Evolutionary conservation across 2,329 filamentous ascomycete species (phyloP).

Genomic region (Tolypocladium amazonense): DNA sequence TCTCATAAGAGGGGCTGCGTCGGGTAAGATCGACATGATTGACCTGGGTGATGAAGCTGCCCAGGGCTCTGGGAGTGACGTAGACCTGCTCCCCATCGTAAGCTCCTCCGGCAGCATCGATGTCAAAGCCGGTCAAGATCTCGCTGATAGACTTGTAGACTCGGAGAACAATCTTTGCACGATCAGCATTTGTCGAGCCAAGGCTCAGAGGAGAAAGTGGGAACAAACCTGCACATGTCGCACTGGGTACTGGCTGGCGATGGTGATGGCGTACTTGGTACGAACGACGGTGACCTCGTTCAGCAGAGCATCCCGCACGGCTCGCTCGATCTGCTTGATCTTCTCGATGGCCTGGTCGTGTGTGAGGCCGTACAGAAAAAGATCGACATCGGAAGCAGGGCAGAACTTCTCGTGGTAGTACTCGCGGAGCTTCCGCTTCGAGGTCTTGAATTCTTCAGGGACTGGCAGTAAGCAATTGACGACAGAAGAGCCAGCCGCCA

Average conservation of each 20-base stretch:
- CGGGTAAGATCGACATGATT: conserved; percentile 73
- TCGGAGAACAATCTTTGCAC: conserved; percentile 61
- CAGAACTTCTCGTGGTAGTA: conserved; percentile 78
- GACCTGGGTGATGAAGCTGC: conserved; percentile 70
- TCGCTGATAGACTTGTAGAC: conserved; percentile 78
- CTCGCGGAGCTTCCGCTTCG: conserved; percentile 52
- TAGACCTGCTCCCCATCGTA: conserved; percentile 77
- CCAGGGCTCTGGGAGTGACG: conserved; percentile 64
- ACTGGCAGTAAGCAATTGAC: conserved; percentile 69
- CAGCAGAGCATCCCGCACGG: conserved; percentile 66
- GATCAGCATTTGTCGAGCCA: neutral
- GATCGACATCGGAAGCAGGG: conserved; percentile 76
- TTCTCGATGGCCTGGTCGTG: conserved; percentile 73
- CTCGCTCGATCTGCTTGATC: conserved; percentile 69
- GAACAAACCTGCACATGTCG: conserved; percentile 56
- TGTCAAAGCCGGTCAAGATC: conserved; percentile 80
- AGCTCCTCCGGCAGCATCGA: conserved; percentile 72
- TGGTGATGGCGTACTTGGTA: conserved; percentile 81
- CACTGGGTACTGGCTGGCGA: conserved; percentile 73
- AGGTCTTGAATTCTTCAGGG: conserved; percentile 47
- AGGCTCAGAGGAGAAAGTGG: neutral
- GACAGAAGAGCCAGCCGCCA: conserved; percentile 72
- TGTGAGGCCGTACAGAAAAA: conserved; percentile 72
- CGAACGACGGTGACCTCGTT: conserved; percentile 76
- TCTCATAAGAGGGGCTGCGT: conserved; percentile 79